Evolutionary conservation across 306 rosid species (phyloP).

Genomic region (Ziziphus jujuba): DNA sequence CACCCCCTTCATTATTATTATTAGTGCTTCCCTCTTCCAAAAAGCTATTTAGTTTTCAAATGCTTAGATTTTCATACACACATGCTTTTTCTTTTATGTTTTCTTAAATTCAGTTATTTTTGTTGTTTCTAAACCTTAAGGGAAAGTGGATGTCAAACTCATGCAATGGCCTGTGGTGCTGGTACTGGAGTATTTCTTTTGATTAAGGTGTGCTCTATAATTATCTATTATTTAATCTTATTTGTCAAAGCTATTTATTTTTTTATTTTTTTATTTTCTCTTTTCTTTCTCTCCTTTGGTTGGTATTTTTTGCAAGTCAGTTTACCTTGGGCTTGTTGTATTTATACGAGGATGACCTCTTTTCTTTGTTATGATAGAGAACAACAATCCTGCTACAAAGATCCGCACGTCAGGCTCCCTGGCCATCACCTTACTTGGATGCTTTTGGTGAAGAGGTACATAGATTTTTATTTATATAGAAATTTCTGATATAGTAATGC

Average conservation of each 20-base stretch:
- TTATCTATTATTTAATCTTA: neutral
- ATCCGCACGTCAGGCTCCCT: slow-evolving; percentile 93
- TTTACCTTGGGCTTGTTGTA: neutral
- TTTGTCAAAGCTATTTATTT: neutral
- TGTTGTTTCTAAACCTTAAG: slow-evolving; percentile 34
- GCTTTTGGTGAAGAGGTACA: slow-evolving; percentile 95
- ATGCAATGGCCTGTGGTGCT: slow-evolving; percentile 86
- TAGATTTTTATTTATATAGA: neutral
- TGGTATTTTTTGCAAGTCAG: neutral
- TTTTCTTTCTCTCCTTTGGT: neutral
- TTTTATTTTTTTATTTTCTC: no score
- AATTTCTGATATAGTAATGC: neutral
- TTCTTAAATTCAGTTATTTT: slow-evolving; percentile 26
- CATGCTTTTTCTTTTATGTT: slow-evolving; percentile 11
- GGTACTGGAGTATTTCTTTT: slow-evolving; percentile 90
- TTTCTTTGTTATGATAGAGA: slow-evolving; percentile 46
- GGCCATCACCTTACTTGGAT: slow-evolving; percentile 98
- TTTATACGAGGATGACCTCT: slow-evolving; percentile 4
- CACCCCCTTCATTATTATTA: slow-evolving; percentile 2
- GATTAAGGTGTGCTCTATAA: slow-evolving; percentile 56
- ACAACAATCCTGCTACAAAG: slow-evolving; percentile 87
- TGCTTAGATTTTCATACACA: slow-evolving; percentile 8
- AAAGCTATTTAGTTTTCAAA: neutral
- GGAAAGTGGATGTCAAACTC: slow-evolving; percentile 88
- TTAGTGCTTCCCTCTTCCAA: neutral